Evolutionary conservation across 495 filamentous ascomycete species (phyloP).

Genomic region (Opeltia flavorubescens): DNA sequence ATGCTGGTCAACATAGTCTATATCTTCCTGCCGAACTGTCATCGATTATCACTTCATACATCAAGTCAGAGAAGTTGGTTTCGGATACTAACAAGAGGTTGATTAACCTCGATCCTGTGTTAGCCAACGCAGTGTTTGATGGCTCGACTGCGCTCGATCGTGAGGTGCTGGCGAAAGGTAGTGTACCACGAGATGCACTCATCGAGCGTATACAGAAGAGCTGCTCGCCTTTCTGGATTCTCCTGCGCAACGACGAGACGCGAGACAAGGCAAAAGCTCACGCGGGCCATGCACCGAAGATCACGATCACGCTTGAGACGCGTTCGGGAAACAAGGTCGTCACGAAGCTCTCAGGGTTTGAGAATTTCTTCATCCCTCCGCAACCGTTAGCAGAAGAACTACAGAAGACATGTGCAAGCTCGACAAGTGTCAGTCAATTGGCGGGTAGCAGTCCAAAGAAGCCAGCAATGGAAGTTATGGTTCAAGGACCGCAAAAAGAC

Average conservation of each 20-base stretch:
- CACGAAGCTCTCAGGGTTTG: conserved; percentile 48
- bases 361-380: conserved; percentile 48
- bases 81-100: conserved; percentile 47
- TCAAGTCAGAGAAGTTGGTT: conserved; percentile 33
- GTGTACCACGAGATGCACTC: conserved; percentile 48
- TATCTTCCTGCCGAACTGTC: conserved; percentile 40
- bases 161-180: conserved; percentile 42
- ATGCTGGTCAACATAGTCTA: conserved; percentile 17
- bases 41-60: conserved; percentile 34
- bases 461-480: conserved; percentile 54
- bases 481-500: conserved; percentile 55
- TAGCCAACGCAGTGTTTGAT: conserved; percentile 47
- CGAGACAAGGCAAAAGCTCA: conserved; percentile 44
- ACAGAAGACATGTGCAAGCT: conserved; percentile 56
- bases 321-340: conserved; percentile 56
- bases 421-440: conserved; percentile 49
- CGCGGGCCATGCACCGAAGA: conserved; percentile 45
- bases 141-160: conserved; percentile 34
- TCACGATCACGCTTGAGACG: conserved; percentile 45
- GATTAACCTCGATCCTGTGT: conserved; percentile 46
- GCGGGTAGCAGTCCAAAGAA: conserved; percentile 44
- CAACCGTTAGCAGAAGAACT: conserved; percentile 51
- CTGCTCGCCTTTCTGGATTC: conserved; percentile 38
- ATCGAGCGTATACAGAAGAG: conserved; percentile 42
- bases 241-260: conserved; percentile 40